Base-by-base conservation (phyloP, 257 asterid species). In the Anisodus acutangulus region DNA sequence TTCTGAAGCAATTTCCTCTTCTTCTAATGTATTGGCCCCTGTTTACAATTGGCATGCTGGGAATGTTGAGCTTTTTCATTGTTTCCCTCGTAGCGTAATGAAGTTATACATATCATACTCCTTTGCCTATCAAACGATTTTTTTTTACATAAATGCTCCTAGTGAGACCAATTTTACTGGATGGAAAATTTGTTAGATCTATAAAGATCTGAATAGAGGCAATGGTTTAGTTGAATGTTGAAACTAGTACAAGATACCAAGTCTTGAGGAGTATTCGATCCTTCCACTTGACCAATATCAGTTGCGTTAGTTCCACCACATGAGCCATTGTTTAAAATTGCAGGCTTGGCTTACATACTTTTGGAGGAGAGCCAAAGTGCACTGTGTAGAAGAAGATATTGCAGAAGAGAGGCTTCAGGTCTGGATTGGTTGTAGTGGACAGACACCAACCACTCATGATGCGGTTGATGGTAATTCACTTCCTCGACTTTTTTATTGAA, bases 281-380 rank as follows among this genome's bases (percentile, higher is more conserved):
- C 17, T 59, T 54, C 47, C 9, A 22, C 47, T 26, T 53, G 22
- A 76, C 64, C 81, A 53, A 76, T 76, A 7, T 76, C 81, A 3
- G 63, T 13, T 51, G 81, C 63, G 53, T 55, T 76, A 76, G 63
- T 76, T 76, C 81, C 63, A 41, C 71, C 53, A 49, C 17, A n/a
- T 80, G 57, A 4, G 1, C 19, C 39, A 45, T 81, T 26, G 2
- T 31, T 49, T 63, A 67, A 76, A 53, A 85, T 83, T 83, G 53
- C 92, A 97, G 99, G 96, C 99, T 64, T 97, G 99, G 99, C 98
- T 97, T 87, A 90, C 96, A 66, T 97, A 95, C 90, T 95, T 97
- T 88, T 97, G 98, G 99, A 95, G 98, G 93, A 95, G 99, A 87
- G 98, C 99, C 85, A 92, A 92, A 87, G 94, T 82, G 57, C 98